Conservation (phyloP, 2,329 filamentous ascomycete genomes). For the Beauveria australis region DNA sequence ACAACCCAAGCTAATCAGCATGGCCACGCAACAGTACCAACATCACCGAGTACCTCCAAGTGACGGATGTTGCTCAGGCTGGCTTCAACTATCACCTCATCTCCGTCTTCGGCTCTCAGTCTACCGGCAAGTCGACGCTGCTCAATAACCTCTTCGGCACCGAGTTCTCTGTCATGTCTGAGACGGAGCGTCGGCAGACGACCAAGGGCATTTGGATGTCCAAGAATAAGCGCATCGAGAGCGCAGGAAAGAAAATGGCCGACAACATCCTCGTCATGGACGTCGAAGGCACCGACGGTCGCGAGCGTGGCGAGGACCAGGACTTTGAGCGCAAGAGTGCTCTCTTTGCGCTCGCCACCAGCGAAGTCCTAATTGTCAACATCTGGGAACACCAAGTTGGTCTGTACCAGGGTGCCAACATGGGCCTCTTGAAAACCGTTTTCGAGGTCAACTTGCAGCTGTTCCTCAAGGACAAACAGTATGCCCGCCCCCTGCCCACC, state of each 20-base stretch:
- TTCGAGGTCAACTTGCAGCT: slow-evolving; percentile 98
- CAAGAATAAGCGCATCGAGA: slow-evolving; percentile 71
- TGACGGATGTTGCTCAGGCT: slow-evolving; percentile 71
- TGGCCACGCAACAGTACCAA: slow-evolving; percentile 47
- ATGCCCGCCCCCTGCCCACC: slow-evolving; percentile 26
- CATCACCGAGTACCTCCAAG: slow-evolving; percentile 72
- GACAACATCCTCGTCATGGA: slow-evolving; percentile 99
- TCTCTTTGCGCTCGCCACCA: slow-evolving; percentile 91
- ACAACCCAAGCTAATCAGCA: slow-evolving; percentile 12
- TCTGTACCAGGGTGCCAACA: slow-evolving; percentile 95
- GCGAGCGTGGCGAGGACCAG: slow-evolving; percentile 94
- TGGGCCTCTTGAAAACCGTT: slow-evolving; percentile 96
- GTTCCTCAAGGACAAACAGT: slow-evolving; percentile 93
- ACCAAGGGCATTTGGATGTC: slow-evolving; percentile 99
- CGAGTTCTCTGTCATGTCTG: slow-evolving; percentile 95
- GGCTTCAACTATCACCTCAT: slow-evolving; percentile 99
- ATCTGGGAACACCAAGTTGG: slow-evolving; percentile 99
- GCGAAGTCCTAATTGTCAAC: slow-evolving; percentile 95
- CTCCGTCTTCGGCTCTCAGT: slow-evolving; percentile 97
- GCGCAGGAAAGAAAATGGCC: slow-evolving; percentile 60
- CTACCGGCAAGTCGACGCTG: slow-evolving; percentile 94
- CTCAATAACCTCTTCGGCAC: slow-evolving; percentile 95
- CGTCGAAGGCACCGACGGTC: slow-evolving; percentile 93
- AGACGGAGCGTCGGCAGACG: slow-evolving; percentile 86
- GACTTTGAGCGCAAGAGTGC: slow-evolving; percentile 99